phyloP scores from a whole-genome alignment of 495 filamentous ascomycete genomes.

The Wilcoxina mikolae region DNA sequence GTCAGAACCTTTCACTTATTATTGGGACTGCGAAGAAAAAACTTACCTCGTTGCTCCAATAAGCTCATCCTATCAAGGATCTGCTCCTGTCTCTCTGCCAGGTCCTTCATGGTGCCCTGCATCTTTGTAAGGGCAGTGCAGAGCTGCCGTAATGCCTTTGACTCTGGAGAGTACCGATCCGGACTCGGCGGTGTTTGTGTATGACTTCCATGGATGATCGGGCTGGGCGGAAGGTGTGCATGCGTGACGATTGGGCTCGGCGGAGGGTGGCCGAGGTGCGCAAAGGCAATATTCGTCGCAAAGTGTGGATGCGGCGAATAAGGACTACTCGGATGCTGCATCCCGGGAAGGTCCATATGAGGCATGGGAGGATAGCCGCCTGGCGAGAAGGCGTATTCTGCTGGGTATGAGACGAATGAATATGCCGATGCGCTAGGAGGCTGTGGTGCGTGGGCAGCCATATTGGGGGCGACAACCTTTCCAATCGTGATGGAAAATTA shows the following conservation, averaged over 20 bases:
- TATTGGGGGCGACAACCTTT: slow-evolving; percentile 25
- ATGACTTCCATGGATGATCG: background rate
- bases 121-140: slow-evolving; percentile 26
- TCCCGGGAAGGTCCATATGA: slow-evolving; percentile 24
- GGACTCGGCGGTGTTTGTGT: slow-evolving; percentile 23
- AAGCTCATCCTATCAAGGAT: slow-evolving; percentile 28
- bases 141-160: slow-evolving; percentile 26
- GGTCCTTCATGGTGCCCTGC: slow-evolving; percentile 28
- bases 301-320: slow-evolving; percentile 21
- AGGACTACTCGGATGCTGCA: slow-evolving; percentile 11
- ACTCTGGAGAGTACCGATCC: slow-evolving; percentile 16
- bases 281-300: slow-evolving; percentile 21
- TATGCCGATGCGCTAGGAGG: slow-evolving; percentile 22
- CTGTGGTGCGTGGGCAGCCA: slow-evolving; percentile 25
- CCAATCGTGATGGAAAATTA: too few relatives aligned
- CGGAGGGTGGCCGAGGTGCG: slow-evolving; percentile 17
- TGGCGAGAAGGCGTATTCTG: slow-evolving; percentile 24
- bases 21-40: background rate
- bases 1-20: slow-evolving; percentile 3
- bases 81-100: slow-evolving; percentile 28
- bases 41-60: slow-evolving; percentile 26
- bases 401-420: slow-evolving; percentile 26
- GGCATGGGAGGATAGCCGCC: slow-evolving; percentile 19
- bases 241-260: slow-evolving; percentile 23
- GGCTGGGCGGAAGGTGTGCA: slow-evolving; percentile 6